phyloP scores from a whole-genome alignment of 2,329 filamentous ascomycete species.

The Colletotrichum sp. region DNA sequence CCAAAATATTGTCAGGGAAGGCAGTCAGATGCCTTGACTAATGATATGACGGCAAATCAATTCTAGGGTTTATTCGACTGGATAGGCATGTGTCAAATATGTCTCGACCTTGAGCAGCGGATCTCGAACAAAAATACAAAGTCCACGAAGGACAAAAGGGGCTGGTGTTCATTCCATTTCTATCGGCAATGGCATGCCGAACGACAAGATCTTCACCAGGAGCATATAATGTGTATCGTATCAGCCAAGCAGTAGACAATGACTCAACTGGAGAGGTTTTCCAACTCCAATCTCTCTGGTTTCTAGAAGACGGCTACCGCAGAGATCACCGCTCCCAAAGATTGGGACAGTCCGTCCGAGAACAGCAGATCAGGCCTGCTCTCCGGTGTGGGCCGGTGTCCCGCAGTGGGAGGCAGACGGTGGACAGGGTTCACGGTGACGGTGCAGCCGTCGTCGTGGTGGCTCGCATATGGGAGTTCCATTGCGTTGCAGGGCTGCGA shows the following conservation, averaged over 20 bases:
- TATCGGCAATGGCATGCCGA: neutral
- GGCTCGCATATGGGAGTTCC: neutral
- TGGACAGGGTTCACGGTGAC: neutral
- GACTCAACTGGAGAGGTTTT: neutral
- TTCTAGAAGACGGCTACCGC: neutral
- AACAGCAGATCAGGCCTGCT: neutral
- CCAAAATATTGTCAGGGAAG: neutral
- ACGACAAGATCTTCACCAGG: neutral
- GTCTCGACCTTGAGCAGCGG: neutral
- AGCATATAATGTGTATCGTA: neutral
- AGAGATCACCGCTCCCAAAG: slow-evolving; percentile 1
- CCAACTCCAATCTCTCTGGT: neutral
- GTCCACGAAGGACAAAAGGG: neutral
- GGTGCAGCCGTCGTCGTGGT: neutral
- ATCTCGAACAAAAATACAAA: neutral
- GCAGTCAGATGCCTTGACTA: neutral
- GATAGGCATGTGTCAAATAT: neutral
- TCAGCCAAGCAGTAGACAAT: neutral
- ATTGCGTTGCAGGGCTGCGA: neutral
- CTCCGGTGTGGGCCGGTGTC: neutral
- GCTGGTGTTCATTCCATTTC: neutral
- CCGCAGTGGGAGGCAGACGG: neutral
- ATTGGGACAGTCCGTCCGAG: neutral
- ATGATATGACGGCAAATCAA: neutral
- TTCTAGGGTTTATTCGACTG: neutral